phyloP scores from a whole-genome alignment of 225 moss, liverwort and hornwort species.

The Takakia lepidozioides region DNA sequence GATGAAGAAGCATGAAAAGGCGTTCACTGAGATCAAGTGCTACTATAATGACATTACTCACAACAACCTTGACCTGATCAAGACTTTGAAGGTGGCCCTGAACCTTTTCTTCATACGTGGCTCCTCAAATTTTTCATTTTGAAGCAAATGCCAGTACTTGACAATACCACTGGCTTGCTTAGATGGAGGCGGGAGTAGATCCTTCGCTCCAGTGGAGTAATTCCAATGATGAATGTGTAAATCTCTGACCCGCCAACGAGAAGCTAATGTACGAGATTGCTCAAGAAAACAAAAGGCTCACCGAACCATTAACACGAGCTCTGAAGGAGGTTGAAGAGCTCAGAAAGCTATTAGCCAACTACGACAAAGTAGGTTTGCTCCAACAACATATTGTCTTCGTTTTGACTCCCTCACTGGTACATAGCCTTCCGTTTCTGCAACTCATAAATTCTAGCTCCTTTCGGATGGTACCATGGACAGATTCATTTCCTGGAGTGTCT shows the following conservation, averaged over 20 bases:
- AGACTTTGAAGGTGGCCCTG: slow-evolving; percentile 60
- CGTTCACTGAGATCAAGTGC: slow-evolving; percentile 90
- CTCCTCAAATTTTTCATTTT: neutral
- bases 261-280: slow-evolving; percentile 82
- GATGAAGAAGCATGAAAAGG: slow-evolving; percentile 83
- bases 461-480: too few relatives aligned
- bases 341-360: slow-evolving; percentile 35
- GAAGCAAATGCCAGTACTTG: too few relatives aligned
- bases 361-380: slow-evolving; percentile 44
- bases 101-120: neutral
- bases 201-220: too few relatives aligned
- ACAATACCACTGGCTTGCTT: too few relatives aligned
- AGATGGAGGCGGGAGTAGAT: too few relatives aligned
- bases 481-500: too few relatives aligned
- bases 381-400: neutral
- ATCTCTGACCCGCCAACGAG: slow-evolving; percentile 38
- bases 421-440: too few relatives aligned
- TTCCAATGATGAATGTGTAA: too few relatives aligned
- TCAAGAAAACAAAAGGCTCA: slow-evolving; percentile 79
- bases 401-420: too few relatives aligned
- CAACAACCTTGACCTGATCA: slow-evolving; percentile 88
- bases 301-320: slow-evolving; percentile 64
- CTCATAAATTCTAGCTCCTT: too few relatives aligned
- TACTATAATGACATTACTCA: slow-evolving; percentile 98
- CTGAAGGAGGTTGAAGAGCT: slow-evolving; percentile 67